Percentiles rank a stretch among this genome's conserved stretches.
Evolutionary conservation across 768 basidiomycete genomes (phyloP).

Genomic region (Leccinum variicolor): DNA sequence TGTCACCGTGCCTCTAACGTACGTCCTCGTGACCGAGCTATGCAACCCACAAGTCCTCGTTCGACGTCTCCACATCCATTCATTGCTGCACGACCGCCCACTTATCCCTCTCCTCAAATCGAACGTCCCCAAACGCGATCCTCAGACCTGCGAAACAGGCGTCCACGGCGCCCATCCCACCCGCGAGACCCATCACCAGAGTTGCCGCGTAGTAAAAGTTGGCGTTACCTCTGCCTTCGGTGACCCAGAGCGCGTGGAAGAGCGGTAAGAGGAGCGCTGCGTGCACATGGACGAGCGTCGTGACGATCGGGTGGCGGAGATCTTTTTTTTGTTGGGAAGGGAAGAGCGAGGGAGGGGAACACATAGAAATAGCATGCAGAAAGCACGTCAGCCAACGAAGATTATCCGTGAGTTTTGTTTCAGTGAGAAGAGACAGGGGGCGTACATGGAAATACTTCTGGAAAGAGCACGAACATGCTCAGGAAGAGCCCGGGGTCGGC

Average conservation of each 20-base stretch:
- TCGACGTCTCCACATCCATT: background rate
- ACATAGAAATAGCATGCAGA: background rate
- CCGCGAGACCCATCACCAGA: constrained; percentile 86
- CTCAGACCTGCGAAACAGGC: constrained; percentile 80
- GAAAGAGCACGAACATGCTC: constrained; percentile 76
- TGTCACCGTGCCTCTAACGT: background rate
- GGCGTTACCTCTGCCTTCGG: constrained; percentile 90
- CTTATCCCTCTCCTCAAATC: constrained; percentile 36
- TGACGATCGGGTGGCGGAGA: constrained; percentile 81
- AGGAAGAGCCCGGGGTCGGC: constrained; percentile 87
- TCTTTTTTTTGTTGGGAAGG: constrained; percentile 47
- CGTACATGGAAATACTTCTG: constrained; percentile 81
- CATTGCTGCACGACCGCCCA: constrained; percentile 30
- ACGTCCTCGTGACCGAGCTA: too few species aligned
- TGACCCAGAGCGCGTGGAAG: constrained; percentile 90
- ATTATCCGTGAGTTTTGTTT: background rate
- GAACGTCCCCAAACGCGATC: constrained; percentile 58
- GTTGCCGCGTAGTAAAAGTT: constrained; percentile 98
- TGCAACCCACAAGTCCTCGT: background rate
- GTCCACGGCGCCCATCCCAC: constrained; percentile 82
- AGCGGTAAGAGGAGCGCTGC: constrained; percentile 83
- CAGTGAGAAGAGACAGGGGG: constrained; percentile 8
- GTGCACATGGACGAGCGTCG: constrained; percentile 77
- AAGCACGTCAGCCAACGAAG: background rate
- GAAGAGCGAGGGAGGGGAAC: background rate